Evolutionary conservation across 768 basidiomycete species (phyloP).

Genomic region (Hirschioporus abietinus): DNA sequence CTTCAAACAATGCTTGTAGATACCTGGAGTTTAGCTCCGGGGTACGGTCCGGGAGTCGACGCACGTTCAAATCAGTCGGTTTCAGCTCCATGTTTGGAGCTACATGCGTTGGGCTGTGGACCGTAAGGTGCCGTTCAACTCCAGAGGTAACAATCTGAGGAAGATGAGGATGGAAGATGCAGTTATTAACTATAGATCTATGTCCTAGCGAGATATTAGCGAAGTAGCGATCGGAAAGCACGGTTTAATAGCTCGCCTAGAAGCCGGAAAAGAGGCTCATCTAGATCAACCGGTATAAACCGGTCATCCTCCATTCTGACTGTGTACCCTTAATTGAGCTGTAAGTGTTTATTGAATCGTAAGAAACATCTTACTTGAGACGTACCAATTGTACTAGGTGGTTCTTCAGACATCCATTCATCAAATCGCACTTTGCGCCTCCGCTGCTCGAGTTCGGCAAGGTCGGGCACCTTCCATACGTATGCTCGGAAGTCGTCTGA

Average conservation of each 20-base stretch:
- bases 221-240: not conserved
- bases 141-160: constrained; percentile 66
- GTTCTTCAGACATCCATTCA: constrained; percentile 39
- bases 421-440: constrained; percentile 40
- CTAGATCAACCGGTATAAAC: constrained; percentile 57
- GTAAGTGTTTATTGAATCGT: not conserved
- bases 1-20: constrained; percentile 29
- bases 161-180: constrained; percentile 65
- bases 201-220: constrained; percentile 42
- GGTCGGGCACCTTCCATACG: constrained; percentile 67
- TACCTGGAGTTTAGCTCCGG: constrained; percentile 31
- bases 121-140: constrained; percentile 60
- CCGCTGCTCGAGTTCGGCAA: constrained; percentile 35
- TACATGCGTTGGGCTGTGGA: constrained; percentile 60
- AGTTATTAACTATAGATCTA: constrained; percentile 71
- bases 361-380: constrained; percentile 10
- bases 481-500: constrained; percentile 82
- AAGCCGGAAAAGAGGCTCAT: constrained; percentile 55
- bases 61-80: constrained; percentile 42
- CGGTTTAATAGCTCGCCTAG: constrained; percentile 36
- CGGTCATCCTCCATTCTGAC: constrained; percentile 33
- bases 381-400: constrained; percentile 33
- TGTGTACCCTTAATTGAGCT: constrained; percentile 38
- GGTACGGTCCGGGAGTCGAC: constrained; percentile 34
- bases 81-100: constrained; percentile 45